These are phyloP conservation scores for Tetratostichococcus sp. DNA, from an alignment of 139 green algal genomes.

Conservation along the genomic window DNA sequence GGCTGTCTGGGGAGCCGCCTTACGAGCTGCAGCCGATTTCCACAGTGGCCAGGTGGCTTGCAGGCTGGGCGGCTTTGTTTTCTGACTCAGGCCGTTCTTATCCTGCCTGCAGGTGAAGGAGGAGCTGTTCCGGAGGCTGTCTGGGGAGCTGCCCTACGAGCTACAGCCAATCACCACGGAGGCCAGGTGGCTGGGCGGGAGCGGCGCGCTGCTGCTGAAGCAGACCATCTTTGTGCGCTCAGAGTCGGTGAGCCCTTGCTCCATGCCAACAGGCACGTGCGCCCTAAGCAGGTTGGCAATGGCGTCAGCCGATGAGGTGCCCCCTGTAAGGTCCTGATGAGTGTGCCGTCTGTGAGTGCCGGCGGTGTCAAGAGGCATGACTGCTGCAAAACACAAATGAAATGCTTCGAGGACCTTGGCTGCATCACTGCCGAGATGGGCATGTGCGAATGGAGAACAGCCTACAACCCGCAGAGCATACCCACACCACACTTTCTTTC, in stretches of 20 bases:
- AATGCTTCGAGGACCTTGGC: too few relatives aligned
- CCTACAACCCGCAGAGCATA: neutral
- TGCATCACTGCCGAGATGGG: too few relatives aligned
- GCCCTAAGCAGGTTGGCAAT: neutral
- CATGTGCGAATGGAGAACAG: too few relatives aligned
- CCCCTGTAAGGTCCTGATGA: too few relatives aligned
- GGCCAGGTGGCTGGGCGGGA: conserved; percentile 3
- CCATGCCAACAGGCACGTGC: too few relatives aligned
- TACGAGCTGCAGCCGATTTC: conserved; percentile 3
- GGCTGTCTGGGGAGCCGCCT: conserved; percentile 21
- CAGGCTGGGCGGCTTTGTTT: too few relatives aligned
- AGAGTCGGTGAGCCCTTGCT: conserved; percentile 10
- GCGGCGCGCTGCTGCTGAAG: conserved; percentile 33
- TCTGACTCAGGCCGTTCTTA: too few relatives aligned
- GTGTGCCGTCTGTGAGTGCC: too few relatives aligned
- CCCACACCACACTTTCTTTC: neutral
- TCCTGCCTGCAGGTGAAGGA: too few relatives aligned
- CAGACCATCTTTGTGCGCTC: conserved; percentile 30
- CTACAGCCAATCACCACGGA: conserved; percentile 2
- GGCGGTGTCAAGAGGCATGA: too few relatives aligned
- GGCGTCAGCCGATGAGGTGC: neutral
- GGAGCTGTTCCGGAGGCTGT: conserved; percentile 28
- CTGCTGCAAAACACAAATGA: too few relatives aligned
- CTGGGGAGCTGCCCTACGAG: conserved; percentile 16
- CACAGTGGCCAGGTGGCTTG: conserved; percentile 2